Base-by-base conservation (phyloP, 768 basidiomycete genomes). In the Lentinus brumalis region DNA sequence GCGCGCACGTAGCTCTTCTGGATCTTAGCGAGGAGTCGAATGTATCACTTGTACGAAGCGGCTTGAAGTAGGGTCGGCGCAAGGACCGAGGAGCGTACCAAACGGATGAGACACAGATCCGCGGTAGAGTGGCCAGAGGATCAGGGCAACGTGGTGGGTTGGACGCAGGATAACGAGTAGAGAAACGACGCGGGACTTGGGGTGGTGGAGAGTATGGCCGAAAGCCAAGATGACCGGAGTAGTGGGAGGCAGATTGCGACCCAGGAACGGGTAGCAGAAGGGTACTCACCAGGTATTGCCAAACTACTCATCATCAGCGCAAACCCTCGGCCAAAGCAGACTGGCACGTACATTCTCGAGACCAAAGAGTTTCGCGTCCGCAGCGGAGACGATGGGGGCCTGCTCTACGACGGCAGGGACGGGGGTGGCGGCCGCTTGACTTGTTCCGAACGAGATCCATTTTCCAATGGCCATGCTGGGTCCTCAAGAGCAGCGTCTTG, bases 351-450 rank as follows among this genome's bases (percentile, higher is more conserved):
- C 94, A 74, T 98, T 98, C 81, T 97, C 96, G 55, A 97, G 80
- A n/a, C 96, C 96, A 79, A 96, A 96, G 71, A 86, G 89, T 81
- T 94, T 94, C 60, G 83, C 84, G 75, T 92, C 90, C 59, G 91
- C 85, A 15, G 84, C 78, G 50, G 80, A 78, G 62, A 78, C 56
- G 39, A 68, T 60, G 32, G 69, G 64, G 16, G 65, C 59, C 18
- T 61, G 58, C 21, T 64, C 62, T 18, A 65, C 63, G 53, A 64
- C 59, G 57, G 62, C 59, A 61, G 63, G 57, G 49, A 59, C 51
- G 29, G 67, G 56, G 51, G 60, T 30, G 54, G 60, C 45, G 41
- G 68, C 32, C 16, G 51, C n/a, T 44, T 64, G 64, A 35, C 60
- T 57, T 45, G 65, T 55, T 56, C 67, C 68, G 58, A 71, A 71